phyloP scores from a whole-genome alignment of 805 yeast species.

The Naumovozyma dairenensis region DNA sequence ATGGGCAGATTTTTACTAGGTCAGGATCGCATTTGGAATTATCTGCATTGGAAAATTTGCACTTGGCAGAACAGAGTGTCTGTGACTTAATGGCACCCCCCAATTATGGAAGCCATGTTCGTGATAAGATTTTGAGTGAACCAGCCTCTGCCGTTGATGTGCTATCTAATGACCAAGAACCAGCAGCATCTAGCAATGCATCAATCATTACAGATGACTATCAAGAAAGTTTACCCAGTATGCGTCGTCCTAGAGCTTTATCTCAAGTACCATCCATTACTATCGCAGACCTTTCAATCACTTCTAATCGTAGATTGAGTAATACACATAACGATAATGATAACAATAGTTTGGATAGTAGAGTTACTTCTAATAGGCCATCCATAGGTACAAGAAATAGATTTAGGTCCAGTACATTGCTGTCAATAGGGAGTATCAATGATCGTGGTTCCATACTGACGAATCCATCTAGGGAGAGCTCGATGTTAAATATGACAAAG shows the following conservation, averaged over 20 bases:
- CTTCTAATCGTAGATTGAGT: neutral
- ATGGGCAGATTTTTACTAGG: neutral
- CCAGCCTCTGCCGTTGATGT: conserved; percentile 2
- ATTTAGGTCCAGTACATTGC: neutral
- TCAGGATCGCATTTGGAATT: neutral
- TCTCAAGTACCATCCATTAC: neutral
- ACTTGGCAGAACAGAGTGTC: no score
- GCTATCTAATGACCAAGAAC: conserved; percentile 31
- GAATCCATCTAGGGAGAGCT: neutral
- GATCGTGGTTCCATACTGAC: neutral
- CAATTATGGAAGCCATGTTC: conserved; percentile 65
- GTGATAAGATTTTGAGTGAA: conserved; percentile 69
- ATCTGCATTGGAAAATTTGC: neutral
- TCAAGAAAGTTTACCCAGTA: no score
- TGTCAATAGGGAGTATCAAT: neutral
- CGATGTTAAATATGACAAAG: neutral
- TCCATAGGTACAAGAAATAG: neutral
- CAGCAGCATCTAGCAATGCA: no score
- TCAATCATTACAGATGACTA: no score
- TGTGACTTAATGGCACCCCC: conserved; percentile 66
- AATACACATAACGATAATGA: neutral
- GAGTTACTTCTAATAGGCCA: neutral
- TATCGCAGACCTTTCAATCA: neutral
- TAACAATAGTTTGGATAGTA: neutral
- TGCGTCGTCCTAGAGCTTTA: no score